Base-by-base conservation (phyloP, 2,329 filamentous ascomycete genomes). In the Myriangium duriaei region DNA sequence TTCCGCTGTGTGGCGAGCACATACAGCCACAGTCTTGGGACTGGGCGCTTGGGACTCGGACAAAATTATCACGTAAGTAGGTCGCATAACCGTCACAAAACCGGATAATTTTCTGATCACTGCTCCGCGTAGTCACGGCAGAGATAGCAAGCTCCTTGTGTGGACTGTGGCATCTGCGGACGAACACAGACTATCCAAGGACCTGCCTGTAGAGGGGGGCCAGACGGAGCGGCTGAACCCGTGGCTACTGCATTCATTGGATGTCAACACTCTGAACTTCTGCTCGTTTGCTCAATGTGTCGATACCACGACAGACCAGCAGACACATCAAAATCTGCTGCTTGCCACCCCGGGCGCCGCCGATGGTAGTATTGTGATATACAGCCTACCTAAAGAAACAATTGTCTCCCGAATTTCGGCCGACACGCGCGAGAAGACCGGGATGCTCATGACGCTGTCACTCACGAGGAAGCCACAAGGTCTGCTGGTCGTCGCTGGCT, bases 191-290 rank as follows among this genome's bases (percentile, higher is more conserved):
- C 64, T 94, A 46, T 81, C 78, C 49, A 78, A 69, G 21, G 64
- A 63, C 6, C 63, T 92, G 10, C 88, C 88, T 0, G 70, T 88
- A 19, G 83, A 92, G 44, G 32, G 63, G 55, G 2, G 57, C 56
- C 17, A 60, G 57, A 32, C 57, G 57, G 34, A 70, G 63, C 45
- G 54, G 18, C 72, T 69, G 12, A 70, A 78, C 50, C 91, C 91
- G 18, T 93, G 84, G 85, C 64, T 95, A n/a, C 59, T 94, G 14
- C 74, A 94, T 58, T 72, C 82, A 3, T 63, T 98, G 4, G 69
- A 81, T 4, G 85, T 96, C 30, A 95, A 95, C 53, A 85, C 88
- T 1, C 73, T 96, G 63, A 98, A 96, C 54, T 98, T 96, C 56
- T 98, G 91, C 55, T 72, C 81, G 2, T 94, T 94, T 56, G 70